phyloP scores from a whole-genome alignment of 345 rosid species.

The Citrus sp. region DNA sequence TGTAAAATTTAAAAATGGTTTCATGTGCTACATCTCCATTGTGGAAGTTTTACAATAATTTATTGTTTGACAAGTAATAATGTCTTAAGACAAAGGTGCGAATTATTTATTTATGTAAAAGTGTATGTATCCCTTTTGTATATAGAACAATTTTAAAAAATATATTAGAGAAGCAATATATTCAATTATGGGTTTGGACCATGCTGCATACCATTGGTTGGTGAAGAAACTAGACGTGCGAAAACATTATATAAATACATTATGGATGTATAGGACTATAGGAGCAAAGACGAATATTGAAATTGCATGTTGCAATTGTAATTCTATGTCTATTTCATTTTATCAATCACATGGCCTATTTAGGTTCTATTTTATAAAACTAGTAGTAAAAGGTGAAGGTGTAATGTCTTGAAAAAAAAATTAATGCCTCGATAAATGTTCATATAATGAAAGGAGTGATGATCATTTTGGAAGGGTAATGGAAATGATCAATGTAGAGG shows the following conservation, averaged over 20 bases:
- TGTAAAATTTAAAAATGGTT: no score
- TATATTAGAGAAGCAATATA: not conserved
- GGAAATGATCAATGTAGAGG: not conserved
- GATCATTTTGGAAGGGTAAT: no score
- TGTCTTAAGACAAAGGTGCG: not conserved
- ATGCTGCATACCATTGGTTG: not conserved
- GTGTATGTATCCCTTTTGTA: not conserved
- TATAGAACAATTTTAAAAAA: not conserved
- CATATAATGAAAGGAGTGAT: no score
- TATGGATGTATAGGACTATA: not conserved
- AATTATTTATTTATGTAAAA: not conserved
- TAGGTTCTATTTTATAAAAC: not conserved
- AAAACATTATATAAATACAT: not conserved
- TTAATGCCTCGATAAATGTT: not conserved
- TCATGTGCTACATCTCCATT: no score
- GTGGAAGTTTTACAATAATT: not conserved
- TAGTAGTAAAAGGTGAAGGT: not conserved
- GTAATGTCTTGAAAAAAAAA: not conserved
- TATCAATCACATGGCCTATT: not conserved
- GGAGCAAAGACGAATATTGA: not conserved
- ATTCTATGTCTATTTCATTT: not conserved
- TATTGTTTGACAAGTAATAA: not conserved
- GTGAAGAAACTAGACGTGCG: not conserved
- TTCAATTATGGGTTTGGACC: constrained; percentile 2
- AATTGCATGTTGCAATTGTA: not conserved